A percentile compares a stretch with the other conserved stretches of the same genome.
These are phyloP conservation scores for Vigna nakashimae DNA, from an alignment of 306 rosid genomes.

Conservation along the genomic window DNA sequence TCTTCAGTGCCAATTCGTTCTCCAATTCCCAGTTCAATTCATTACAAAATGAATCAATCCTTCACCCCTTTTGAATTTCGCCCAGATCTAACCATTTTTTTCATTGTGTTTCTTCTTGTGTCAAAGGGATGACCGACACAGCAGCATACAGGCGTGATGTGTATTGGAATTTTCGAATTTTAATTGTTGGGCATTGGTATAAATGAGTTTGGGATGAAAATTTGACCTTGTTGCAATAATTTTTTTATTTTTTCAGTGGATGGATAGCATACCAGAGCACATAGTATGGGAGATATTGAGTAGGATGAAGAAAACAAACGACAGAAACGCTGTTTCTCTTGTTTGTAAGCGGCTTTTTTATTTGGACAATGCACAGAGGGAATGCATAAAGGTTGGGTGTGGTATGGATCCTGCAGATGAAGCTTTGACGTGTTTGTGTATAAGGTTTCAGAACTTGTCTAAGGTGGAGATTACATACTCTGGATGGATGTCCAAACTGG, in stretches of 20 bases:
- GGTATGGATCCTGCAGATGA: constrained; percentile 91
- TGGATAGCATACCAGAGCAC: constrained; percentile 84
- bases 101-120: neutral
- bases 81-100: neutral
- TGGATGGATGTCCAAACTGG: constrained; percentile 94
- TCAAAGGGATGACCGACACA: neutral
- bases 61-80: neutral
- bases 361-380: constrained; percentile 75
- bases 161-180: neutral
- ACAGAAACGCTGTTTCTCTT: constrained; percentile 69
- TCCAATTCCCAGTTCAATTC: constrained; percentile 22
- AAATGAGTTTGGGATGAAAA: constrained; percentile 17
- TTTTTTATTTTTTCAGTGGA: constrained; percentile 26
- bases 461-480: constrained; percentile 76
- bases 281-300: constrained; percentile 83
- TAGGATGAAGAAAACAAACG: constrained; percentile 64
- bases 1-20: neutral
- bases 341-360: constrained; percentile 62
- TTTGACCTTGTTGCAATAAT: neutral
- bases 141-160: neutral
- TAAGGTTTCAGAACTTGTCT: constrained; percentile 68
- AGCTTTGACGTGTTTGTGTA: constrained; percentile 72
- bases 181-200: neutral
- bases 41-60: neutral
- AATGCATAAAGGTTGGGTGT: constrained; percentile 74